phyloP scores from a whole-genome alignment of 2,329 filamentous ascomycete genomes.

The Emergomyces africanus region DNA sequence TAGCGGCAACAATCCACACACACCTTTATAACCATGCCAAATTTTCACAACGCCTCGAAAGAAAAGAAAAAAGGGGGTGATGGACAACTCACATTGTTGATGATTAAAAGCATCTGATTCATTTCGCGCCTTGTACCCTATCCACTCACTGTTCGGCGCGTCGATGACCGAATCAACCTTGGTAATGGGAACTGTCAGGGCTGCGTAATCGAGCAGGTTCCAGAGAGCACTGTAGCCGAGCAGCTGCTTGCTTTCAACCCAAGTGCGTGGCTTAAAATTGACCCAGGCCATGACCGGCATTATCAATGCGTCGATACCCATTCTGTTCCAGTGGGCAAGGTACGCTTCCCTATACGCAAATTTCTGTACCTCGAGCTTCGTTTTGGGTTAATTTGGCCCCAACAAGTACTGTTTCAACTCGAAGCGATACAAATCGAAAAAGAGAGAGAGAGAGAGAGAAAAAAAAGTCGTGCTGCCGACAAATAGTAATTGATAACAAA shows the following conservation, averaged over 20 bases:
- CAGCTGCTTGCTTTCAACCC: slow-evolving; percentile 24
- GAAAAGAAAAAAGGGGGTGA: neutral
- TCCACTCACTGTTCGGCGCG: slow-evolving; percentile 17
- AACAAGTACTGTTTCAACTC: too few species aligned
- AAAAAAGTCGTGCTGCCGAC: neutral
- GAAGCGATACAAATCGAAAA: too few species aligned
- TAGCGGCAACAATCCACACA: neutral
- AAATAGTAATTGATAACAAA: neutral
- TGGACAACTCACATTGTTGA: slow-evolving; percentile 16
- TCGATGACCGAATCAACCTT: slow-evolving; percentile 12
- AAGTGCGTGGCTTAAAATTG: slow-evolving; percentile 19
- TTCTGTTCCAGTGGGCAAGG: slow-evolving; percentile 19
- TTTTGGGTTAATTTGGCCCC: neutral
- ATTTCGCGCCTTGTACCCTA: slow-evolving; percentile 20
- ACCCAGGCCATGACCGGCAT: slow-evolving; percentile 23
- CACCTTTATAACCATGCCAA: neutral
- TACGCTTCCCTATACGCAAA: slow-evolving; percentile 18
- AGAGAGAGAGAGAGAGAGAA: too few species aligned
- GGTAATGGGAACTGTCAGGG: slow-evolving; percentile 40
- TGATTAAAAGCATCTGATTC: slow-evolving; percentile 22
- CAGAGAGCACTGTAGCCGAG: slow-evolving; percentile 48
- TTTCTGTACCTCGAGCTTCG: slow-evolving; percentile 18
- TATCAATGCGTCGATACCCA: slow-evolving; percentile 22
- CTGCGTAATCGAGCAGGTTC: slow-evolving; percentile 50
- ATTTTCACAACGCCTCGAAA: neutral